Conservation (phyloP, 148 eudicot species). For the Salicornia ramosissima region DNA sequence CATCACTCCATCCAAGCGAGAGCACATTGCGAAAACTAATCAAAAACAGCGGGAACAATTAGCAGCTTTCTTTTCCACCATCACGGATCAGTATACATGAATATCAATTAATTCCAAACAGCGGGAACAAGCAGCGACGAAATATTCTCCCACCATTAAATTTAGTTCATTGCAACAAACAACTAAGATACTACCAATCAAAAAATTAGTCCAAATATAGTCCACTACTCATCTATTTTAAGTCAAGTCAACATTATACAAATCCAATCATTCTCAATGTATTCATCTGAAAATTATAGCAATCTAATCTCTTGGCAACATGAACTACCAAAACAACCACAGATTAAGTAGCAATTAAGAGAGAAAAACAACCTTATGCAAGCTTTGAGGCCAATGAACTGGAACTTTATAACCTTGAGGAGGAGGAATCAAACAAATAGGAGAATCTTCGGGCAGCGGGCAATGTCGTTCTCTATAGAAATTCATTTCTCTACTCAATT, state of each 20-base stretch:
- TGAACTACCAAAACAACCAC: background rate
- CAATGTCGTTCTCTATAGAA: conserved; percentile 86
- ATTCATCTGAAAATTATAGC: no score
- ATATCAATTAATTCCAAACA: background rate
- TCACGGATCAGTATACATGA: no score
- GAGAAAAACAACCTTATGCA: conserved; percentile 56
- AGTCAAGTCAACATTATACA: no score
- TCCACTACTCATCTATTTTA: no score
- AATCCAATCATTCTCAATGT: no score
- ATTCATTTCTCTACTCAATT: conserved; percentile 83
- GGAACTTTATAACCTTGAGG: conserved; percentile 63
- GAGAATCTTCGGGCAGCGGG: conserved; percentile 49
- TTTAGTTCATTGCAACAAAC: no score
- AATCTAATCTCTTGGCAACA: background rate
- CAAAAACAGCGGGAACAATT: background rate
- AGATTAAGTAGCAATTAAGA: background rate
- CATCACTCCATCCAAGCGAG: background rate
- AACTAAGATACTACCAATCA: no score
- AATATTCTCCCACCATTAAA: no score
- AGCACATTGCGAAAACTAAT: background rate
- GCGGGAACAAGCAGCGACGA: no score
- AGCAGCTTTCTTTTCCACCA: no score
- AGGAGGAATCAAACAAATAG: conserved; percentile 73
- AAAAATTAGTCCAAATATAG: no score
- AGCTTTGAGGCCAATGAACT: conserved; percentile 82